Base-by-base conservation (phyloP, 2,329 filamentous ascomycete genomes). In the Nemania sp. region DNA sequence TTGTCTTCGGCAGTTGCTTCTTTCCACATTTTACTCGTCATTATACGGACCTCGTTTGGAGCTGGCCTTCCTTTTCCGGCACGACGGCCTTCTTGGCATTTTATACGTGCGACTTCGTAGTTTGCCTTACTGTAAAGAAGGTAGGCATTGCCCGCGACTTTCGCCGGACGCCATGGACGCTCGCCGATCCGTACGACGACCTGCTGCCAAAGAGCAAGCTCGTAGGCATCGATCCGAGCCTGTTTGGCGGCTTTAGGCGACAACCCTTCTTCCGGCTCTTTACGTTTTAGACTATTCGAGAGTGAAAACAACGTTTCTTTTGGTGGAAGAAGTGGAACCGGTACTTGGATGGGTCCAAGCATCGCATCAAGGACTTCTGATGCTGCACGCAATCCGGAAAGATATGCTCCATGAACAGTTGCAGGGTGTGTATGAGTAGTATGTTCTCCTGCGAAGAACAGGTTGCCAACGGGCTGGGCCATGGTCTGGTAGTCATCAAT, bases 381-480 rank as follows among this genome's bases (percentile, higher is more conserved):
- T 11, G 95, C 95, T 3, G 90, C 95, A 51, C 95, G 88, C 5
- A 99, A 81, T 2, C 95, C 96, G 1, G 95, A 97, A 3, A 99
- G 80, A 72, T 98, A 99, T 9, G 95, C 96, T 5, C 95, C 95
- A 68, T 99, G 95, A 0, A 99, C 95, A 2, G 95, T 99, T 34
- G 96, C 95, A 12, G 96, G 95, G 73, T 99, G 93, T 0, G 92
- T 97, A 48, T 91, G 92, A 68, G 91, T 97, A 0, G 96, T 99
- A 62, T 97, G 95, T 76, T 99, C 95, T 49, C 95, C 95, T 15
- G 94, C 95, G 75, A 99, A 99, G 76, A 94, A 91, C 9, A 99
- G 80, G 65, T 96, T 96, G 34, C 92, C 93, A 34, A 97, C 81
- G 1, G 90, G 81, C 50, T 85, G 84, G 2, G 95, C 92, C 91